Base-by-base conservation (phyloP, 2,329 filamentous ascomycete genomes). In the Chrysosporium queenslandicum region DNA sequence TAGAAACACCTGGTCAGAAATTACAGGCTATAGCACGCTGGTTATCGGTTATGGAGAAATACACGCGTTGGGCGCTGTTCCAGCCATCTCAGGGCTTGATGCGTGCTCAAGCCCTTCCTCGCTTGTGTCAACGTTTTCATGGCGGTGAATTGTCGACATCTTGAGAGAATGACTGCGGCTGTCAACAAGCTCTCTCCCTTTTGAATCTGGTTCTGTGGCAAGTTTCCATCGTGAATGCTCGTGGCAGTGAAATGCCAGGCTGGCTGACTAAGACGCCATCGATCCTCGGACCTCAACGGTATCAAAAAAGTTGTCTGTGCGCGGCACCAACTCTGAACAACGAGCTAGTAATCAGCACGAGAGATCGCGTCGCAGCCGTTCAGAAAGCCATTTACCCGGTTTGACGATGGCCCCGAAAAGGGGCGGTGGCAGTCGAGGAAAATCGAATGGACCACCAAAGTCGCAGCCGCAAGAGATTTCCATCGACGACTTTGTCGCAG, bases 401-500 rank as follows among this genome's bases (percentile, higher is more conserved):
- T 30, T 21, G 30, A 48, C 27, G 46, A 71, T 72, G 69, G 64
- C 62, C 53, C 68, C 69, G 41, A 72, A 71, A 59, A 70, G 68
- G 60, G 71, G 70, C 59, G 58, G 63, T 50, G 64, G 65, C 52
- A 63, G 61, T 59, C 65, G 65, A 58, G 66, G 64, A 59, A 66
- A 62, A 55, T 64, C 68, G 46, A 71, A 71, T 58, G 68, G 67
- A 16, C 63, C 67, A 30, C 68, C 67, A 6, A 69, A 70, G 51
- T 63, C 68, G 54, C 67, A 67, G 47, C 55, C 49, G 2, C 42
- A 53, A 34, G 58, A 59, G 45, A 58, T 59, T 18, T 58, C 56
- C 32, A 58, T 59, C 20, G 41, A 47, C 30, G 56, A 58, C 34
- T 59, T 59, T 42, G 53, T 59, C 21, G 57, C 57, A 16, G 50